Conservation (phyloP, 164 flowering plant species). For the Aristolochia contorta region DNA sequence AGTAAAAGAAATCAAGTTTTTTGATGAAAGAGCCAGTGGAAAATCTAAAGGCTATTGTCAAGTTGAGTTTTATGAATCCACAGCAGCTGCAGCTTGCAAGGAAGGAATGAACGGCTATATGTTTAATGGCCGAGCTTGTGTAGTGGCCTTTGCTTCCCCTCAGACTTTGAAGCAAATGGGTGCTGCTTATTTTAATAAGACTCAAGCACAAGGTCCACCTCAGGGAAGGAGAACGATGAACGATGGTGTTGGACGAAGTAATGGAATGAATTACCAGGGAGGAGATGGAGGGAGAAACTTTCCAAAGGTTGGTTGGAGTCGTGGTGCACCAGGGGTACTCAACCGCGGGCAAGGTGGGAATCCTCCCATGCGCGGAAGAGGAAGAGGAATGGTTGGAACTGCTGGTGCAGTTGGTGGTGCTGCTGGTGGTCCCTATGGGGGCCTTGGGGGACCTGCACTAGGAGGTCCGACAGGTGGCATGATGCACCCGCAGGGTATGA, state of each 20-base stretch:
- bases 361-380: conserved; percentile 48
- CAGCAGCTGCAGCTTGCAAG: conserved; percentile 55
- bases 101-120: conserved; percentile 56
- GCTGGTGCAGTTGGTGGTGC: conserved; percentile 32
- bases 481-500: conserved; percentile 70
- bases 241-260: conserved; percentile 48
- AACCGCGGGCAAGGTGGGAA: conserved; percentile 37
- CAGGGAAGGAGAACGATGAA: conserved; percentile 42
- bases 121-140: conserved; percentile 69
- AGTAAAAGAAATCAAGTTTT: conserved; percentile 62
- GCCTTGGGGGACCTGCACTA: conserved; percentile 50
- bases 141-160: conserved; percentile 63
- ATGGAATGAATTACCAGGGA: conserved; percentile 33
- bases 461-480: conserved; percentile 55
- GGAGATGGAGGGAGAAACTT: conserved; percentile 49
- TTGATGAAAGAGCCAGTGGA: conserved; percentile 72
- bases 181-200: conserved; percentile 36
- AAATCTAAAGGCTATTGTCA: conserved; percentile 79
- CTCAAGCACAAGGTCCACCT: conserved; percentile 38
- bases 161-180: conserved; percentile 64
- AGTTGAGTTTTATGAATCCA: conserved; percentile 56
- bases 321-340: conserved; percentile 40
- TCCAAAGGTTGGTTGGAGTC: conserved; percentile 50
- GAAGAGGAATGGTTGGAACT: conserved; percentile 30
- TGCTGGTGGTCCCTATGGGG: conserved; percentile 36